Conservation (phyloP, 1,139 yeast species). For the Sugiyamaella paludigena region DNA sequence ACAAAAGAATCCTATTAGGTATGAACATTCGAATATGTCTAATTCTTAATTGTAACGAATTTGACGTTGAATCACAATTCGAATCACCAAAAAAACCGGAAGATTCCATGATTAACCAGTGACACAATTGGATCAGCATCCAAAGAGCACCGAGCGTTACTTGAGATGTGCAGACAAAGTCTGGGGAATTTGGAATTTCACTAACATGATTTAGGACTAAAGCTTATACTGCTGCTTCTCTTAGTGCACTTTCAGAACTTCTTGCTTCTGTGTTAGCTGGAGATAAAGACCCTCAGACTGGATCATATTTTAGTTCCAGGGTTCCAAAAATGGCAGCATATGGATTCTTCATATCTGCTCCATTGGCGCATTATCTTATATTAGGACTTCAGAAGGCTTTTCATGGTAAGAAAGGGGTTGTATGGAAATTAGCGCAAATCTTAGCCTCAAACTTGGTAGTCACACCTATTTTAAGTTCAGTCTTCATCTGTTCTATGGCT, state of each 20-base stretch:
- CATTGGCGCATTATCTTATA: slow-evolving; percentile 59
- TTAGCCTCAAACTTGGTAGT: slow-evolving; percentile 58
- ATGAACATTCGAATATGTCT: slow-evolving; percentile 5
- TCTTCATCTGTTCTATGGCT: slow-evolving; percentile 51
- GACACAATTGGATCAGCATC: no score
- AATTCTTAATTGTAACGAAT: neutral
- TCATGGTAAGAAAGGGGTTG: slow-evolving; percentile 32
- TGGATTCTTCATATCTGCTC: slow-evolving; percentile 69
- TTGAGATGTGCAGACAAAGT: neutral
- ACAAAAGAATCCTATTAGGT: slow-evolving; percentile 33
- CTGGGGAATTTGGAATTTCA: neutral
- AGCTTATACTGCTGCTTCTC: slow-evolving; percentile 39
- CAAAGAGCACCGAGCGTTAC: no score
- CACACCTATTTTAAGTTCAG: slow-evolving; percentile 60
- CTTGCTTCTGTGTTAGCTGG: slow-evolving; percentile 40
- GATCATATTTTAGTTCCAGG: slow-evolving; percentile 41
- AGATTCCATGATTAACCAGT: no score
- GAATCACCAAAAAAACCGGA: no score
- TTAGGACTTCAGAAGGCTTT: slow-evolving; percentile 38
- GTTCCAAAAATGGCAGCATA: slow-evolving; percentile 67
- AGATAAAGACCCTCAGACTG: slow-evolving; percentile 39
- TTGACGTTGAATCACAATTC: no score
- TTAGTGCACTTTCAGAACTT: slow-evolving; percentile 39
- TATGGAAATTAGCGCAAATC: slow-evolving; percentile 54
- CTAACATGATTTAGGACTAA: slow-evolving; percentile 34